Conservation (phyloP, 495 filamentous ascomycete genomes). For the Aspergillus kassunensis region DNA sequence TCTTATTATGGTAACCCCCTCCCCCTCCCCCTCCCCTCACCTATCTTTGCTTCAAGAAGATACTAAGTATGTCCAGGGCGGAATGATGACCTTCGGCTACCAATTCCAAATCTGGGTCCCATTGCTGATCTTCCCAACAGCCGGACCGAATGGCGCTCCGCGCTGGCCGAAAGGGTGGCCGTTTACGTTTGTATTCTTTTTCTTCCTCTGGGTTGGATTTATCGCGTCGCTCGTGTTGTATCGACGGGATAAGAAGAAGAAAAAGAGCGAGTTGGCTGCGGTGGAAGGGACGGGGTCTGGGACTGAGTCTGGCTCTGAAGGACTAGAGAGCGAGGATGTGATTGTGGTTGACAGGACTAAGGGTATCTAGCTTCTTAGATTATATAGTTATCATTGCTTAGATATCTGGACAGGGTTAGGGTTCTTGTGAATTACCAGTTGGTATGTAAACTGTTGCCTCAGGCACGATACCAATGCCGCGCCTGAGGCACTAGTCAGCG, state of each 20-base stretch:
- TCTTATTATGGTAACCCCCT: constrained; percentile 36
- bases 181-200: constrained; percentile 35
- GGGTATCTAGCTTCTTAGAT: too few species aligned
- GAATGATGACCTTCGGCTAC: constrained; percentile 50
- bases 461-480: too few species aligned
- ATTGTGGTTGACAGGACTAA: not conserved
- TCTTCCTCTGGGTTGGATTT: constrained; percentile 42
- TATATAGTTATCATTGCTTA: too few species aligned
- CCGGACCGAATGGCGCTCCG: constrained; percentile 40
- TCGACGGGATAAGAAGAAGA: not conserved
- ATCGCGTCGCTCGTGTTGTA: constrained; percentile 32
- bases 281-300: not conserved
- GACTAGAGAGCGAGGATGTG: not conserved
- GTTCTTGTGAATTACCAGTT: too few species aligned
- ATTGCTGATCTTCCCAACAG: constrained; percentile 40
- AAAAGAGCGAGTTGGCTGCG: not conserved
- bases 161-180: constrained; percentile 46
- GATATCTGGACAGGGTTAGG: too few species aligned
- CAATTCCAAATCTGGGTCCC: constrained; percentile 48
- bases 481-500: too few species aligned
- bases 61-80: constrained; percentile 23
- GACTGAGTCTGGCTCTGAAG: not conserved
- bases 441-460: too few species aligned
- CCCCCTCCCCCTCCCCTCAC: not conserved
- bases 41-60: not conserved